These are phyloP conservation scores for Cytospora leucostoma DNA, from an alignment of 2,329 filamentous ascomycete genomes.

Conservation along the genomic window DNA sequence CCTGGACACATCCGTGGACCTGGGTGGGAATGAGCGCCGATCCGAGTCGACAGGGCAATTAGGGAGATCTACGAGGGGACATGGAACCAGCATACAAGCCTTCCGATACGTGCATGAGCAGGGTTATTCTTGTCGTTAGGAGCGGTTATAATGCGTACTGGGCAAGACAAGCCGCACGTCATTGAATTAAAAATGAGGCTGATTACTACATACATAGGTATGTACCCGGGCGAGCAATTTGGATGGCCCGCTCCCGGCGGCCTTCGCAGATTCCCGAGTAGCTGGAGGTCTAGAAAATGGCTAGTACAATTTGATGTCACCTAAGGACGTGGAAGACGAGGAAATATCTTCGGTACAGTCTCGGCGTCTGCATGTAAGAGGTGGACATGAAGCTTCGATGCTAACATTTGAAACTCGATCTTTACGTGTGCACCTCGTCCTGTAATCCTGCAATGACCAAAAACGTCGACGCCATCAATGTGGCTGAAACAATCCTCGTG, in stretches of 20 bases:
- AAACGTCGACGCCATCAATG: neutral
- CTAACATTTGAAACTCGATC: constrained; percentile 8
- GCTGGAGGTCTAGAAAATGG: constrained; percentile 1
- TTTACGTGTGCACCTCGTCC: no score
- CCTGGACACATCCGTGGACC: constrained; percentile 50
- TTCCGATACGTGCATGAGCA: constrained; percentile 10
- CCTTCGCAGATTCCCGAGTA: constrained; percentile 14
- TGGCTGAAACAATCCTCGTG: neutral
- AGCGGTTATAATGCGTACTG: constrained; percentile 16
- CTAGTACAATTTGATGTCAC: constrained; percentile 12
- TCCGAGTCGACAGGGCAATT: constrained; percentile 62
- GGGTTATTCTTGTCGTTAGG: constrained; percentile 15
- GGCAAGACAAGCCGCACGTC: constrained; percentile 7
- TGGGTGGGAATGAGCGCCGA: constrained; percentile 74
- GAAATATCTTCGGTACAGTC: constrained; percentile 4
- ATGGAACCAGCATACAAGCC: neutral
- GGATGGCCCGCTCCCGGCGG: neutral
- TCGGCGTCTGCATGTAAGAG: constrained; percentile 7
- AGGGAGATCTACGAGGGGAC: constrained; percentile 10
- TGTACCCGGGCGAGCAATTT: no score
- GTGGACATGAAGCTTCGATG: constrained; percentile 9
- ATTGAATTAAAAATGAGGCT: constrained; percentile 13
- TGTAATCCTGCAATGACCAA: no score
- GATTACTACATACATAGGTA: constrained; percentile 1
- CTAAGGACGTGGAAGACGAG: constrained; percentile 7